These are phyloP conservation scores for Lathyrus oleraceus DNA, from an alignment of 306 rosid genomes.

Conservation along the genomic window DNA sequence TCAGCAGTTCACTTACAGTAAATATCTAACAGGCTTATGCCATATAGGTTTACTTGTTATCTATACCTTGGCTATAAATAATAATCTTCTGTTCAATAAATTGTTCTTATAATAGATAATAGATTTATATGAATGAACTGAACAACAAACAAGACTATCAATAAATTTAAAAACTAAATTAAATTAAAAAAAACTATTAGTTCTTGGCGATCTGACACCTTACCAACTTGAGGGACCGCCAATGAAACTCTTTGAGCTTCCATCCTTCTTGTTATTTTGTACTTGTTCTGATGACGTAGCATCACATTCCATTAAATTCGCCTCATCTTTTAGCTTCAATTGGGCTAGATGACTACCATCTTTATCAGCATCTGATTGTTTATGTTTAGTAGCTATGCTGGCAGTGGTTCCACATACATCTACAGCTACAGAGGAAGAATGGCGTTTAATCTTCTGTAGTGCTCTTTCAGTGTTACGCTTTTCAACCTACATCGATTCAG, in stretches of 20 bases:
- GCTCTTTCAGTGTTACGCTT: constrained; percentile 62
- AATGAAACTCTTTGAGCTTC: constrained; percentile 48
- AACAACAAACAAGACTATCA: constrained; percentile 22
- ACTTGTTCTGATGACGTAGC: constrained; percentile 42
- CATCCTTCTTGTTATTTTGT: constrained; percentile 45
- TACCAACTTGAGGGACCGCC: constrained; percentile 94
- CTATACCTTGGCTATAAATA: background rate
- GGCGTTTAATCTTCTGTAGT: constrained; percentile 71
- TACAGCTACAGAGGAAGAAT: constrained; percentile 48
- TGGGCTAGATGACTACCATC: constrained; percentile 35
- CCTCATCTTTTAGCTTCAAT: constrained; percentile 46
- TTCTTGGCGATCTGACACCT: constrained; percentile 27
- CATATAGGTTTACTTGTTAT: constrained; percentile 12
- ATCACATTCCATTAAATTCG: constrained; percentile 39
- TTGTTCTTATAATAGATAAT: background rate
- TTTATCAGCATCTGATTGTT: constrained; percentile 41
- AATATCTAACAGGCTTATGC: constrained; percentile 17
- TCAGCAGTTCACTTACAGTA: constrained; percentile 3
- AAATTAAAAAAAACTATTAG: constrained; percentile 31
- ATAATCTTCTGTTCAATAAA: background rate
- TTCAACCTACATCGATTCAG: constrained; percentile 58
- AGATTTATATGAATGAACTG: background rate
- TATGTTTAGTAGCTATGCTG: constrained; percentile 35
- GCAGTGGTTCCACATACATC: constrained; percentile 50
- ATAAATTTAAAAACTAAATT: constrained; percentile 10